Evolutionary conservation across 768 basidiomycete genomes (phyloP), one percentile per base, ranked within the genome.

Genomic region (Auricularia auricula-judae): DNA sequence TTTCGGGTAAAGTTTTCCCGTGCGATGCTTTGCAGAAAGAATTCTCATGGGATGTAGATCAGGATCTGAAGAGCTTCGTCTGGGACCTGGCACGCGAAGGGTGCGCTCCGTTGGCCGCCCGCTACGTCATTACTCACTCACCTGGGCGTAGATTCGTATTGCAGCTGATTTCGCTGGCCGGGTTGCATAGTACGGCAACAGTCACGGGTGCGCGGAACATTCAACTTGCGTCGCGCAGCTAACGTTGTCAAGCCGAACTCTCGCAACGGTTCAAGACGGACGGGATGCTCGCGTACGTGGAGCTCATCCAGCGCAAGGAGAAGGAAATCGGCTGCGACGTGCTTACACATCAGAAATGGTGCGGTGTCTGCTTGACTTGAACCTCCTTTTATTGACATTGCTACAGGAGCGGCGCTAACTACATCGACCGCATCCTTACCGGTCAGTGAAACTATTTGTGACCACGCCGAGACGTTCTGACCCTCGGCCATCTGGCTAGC

Each of bases 331-430:
- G 89, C 39, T 89, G 88, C 66, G 93, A 96, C 72, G 92, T 96
- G 36, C 78, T 95, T 59, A 96, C 90, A 2, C 93, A 96, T 74
- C 93, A 96, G 77, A 95, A 93, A 81, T 97, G 93, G 93, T 86
- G 47, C 65, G 81, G 39, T 43, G 51, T 33, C 47, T 21, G 29
- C 18, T n/a, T 23, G 35, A 29, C 14, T 18, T 51, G 18, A 7
- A 36, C 16, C 36, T 43, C 16, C 43, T 65, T 62, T 39, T 36
- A 64, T 61, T 64, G 63, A n/a, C 35, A 53, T 29, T 51, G 59
- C 14, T 16, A 16, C 70, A 91, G 88, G 89, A 93, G 91, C 67
- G 93, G 93, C 42, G 93, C 93, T 29, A 89, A 88, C 71, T 96
- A 95, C 74, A 85, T 93, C 65, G 93, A 96, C 75, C 78, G 88